Conservation (phyloP, 2,329 filamentous ascomycete species). For the Claviceps fusiformis region DNA sequence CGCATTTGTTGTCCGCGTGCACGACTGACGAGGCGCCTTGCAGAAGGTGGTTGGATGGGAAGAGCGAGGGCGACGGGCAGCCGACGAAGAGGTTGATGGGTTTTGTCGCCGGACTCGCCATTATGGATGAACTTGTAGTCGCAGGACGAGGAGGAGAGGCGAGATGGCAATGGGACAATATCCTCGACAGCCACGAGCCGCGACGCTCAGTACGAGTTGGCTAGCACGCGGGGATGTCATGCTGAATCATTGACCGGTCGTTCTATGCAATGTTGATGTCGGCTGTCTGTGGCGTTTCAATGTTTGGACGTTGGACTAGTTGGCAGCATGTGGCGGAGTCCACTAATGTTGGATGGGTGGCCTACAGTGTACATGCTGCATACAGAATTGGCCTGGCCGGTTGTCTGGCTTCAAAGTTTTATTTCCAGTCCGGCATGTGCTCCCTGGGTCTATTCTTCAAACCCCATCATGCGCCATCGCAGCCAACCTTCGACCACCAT, state of each 20-base stretch:
- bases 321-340: background rate
- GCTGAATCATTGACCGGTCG: no score
- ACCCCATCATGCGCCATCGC: background rate
- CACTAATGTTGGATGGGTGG: no score
- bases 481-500: background rate
- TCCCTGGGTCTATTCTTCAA: no score
- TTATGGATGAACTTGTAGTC: background rate
- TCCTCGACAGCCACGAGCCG: no score
- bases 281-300: no score
- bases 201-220: no score
- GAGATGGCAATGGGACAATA: background rate
- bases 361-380: no score
- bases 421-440: background rate
- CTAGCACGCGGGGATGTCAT: no score
- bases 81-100: constrained; percentile 54
- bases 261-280: no score
- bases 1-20: constrained; percentile 32
- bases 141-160: background rate
- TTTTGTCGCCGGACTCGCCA: constrained; percentile 8
- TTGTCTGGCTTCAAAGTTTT: no score
- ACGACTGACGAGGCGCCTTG: constrained; percentile 35
- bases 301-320: no score
- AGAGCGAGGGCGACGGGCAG: constrained; percentile 50
- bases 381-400: no score
- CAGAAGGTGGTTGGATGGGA: constrained; percentile 26